These are phyloP conservation scores for Coemansia javaensis DNA, from an alignment of 192 early-diverging fungal species.

Conservation along the genomic window DNA sequence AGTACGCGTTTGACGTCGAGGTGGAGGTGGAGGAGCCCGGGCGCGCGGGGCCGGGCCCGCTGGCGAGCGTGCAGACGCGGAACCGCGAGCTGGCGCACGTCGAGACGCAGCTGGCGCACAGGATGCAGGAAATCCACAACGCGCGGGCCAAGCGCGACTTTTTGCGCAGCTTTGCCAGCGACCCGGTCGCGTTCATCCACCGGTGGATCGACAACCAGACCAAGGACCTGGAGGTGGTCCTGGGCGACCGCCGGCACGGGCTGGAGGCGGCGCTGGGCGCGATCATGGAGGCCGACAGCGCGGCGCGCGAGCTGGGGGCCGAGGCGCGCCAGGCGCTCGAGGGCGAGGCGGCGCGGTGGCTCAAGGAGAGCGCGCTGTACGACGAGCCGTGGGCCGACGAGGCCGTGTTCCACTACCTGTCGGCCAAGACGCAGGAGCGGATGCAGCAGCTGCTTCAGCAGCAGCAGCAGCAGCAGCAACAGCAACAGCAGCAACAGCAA, in stretches of 20 bases:
- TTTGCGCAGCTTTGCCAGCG: constrained; percentile 76
- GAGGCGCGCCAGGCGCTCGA: constrained; percentile 30
- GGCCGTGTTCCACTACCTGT: constrained; percentile 86
- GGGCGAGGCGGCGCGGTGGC: constrained; percentile 38
- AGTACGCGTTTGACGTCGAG: constrained; percentile 86
- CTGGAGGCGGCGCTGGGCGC: constrained; percentile 43
- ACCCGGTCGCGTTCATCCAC: constrained; percentile 86
- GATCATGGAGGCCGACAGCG: constrained; percentile 36
- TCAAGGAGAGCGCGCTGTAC: constrained; percentile 47
- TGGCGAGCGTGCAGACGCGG: constrained; percentile 43
- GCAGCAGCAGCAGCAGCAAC: constrained; percentile 29
- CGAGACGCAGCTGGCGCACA: constrained; percentile 62
- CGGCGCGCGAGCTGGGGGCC: constrained; percentile 17
- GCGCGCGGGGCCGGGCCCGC: constrained; percentile 55
- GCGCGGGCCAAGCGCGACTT: constrained; percentile 90
- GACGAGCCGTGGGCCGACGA: constrained; percentile 72
- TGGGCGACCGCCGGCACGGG: constrained; percentile 41
- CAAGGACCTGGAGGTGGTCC: constrained; percentile 79
- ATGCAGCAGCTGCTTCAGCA: constrained; percentile 48
- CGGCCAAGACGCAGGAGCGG: constrained; percentile 56
- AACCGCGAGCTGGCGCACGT: constrained; percentile 52
- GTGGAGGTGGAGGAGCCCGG: constrained; percentile 79
- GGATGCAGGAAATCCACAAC: constrained; percentile 80
- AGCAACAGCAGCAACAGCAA: too few species aligned
- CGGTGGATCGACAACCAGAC: constrained; percentile 91